Evolutionary conservation across 73 alveolate genomes (phyloP).

Genomic region (Tetrahymena thermophila): DNA sequence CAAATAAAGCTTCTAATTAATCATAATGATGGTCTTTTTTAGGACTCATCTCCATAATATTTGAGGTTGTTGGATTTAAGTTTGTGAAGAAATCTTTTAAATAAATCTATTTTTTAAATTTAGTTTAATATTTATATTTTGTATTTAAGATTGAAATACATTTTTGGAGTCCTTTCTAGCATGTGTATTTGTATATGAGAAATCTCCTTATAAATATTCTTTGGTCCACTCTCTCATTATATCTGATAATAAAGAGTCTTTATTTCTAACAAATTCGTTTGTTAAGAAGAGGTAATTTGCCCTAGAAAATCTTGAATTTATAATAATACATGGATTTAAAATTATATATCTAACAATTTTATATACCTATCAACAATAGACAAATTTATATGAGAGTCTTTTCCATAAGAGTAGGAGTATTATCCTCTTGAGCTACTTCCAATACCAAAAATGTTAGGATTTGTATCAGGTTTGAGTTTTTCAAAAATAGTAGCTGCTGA

Average conservation of each 20-base stretch:
- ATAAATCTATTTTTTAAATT: neutral
- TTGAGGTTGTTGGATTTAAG: neutral
- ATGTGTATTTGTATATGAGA: neutral
- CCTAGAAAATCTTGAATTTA: neutral
- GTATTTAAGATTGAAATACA: neutral
- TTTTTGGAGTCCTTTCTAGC: neutral
- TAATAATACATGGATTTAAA: neutral
- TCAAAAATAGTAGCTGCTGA: constrained; percentile 34
- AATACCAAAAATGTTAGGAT: neutral
- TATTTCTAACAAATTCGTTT: neutral
- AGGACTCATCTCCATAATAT: neutral
- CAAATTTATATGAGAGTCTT: neutral
- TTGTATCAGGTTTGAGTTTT: neutral
- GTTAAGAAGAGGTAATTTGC: neutral
- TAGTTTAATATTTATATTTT: neutral
- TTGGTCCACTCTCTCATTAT: neutral
- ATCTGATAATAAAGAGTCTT: neutral
- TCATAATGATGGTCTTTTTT: neutral
- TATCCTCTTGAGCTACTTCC: neutral
- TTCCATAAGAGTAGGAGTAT: neutral
- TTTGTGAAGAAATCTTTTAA: neutral
- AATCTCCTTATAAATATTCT: neutral
- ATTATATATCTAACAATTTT: neutral
- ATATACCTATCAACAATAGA: neutral
- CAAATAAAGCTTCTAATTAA: neutral